phyloP scores from a whole-genome alignment of 331 rosid genomes.

The Quercus lobata region DNA sequence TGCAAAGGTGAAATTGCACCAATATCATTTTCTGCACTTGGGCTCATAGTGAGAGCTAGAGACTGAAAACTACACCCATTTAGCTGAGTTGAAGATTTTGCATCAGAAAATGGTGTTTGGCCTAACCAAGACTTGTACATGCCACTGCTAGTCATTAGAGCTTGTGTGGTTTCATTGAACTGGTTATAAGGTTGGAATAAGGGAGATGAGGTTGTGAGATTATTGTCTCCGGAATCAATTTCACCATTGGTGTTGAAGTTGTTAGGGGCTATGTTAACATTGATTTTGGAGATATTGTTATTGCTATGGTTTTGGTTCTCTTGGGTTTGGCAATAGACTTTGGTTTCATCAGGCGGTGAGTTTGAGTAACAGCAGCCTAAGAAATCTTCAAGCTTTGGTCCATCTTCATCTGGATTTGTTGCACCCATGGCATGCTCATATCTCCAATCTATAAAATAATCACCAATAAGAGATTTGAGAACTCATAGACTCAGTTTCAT shows the following conservation, averaged over 20 bases:
- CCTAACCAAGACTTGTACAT: slow-evolving; percentile 75
- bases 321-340: slow-evolving; percentile 55
- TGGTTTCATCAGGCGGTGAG: slow-evolving; percentile 46
- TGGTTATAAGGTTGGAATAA: slow-evolving; percentile 39
- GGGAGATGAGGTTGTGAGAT: slow-evolving; percentile 34
- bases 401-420: slow-evolving; percentile 43
- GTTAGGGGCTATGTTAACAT: slow-evolving; percentile 49
- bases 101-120: slow-evolving; percentile 45
- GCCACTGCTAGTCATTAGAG: slow-evolving; percentile 32
- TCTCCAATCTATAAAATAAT: slow-evolving; percentile 55
- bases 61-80: slow-evolving; percentile 55
- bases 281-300: slow-evolving; percentile 40
- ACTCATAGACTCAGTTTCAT: neutral
- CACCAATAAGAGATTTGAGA: slow-evolving; percentile 10
- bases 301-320: slow-evolving; percentile 21
- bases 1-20: slow-evolving; percentile 43
- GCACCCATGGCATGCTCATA: slow-evolving; percentile 55
- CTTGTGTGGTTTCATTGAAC: slow-evolving; percentile 36
- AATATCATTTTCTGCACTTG: slow-evolving; percentile 41
- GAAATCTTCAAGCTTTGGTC: slow-evolving; percentile 96
- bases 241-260: slow-evolving; percentile 35
- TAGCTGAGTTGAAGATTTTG: slow-evolving; percentile 30
- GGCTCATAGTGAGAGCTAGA: slow-evolving; percentile 73
- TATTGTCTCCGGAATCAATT: slow-evolving; percentile 33
- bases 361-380: slow-evolving; percentile 83